Percentiles rank a stretch among this genome's conserved stretches.
Conservation (phyloP, 352 stramenopile genomes). For the Pythium monospermum region DNA sequence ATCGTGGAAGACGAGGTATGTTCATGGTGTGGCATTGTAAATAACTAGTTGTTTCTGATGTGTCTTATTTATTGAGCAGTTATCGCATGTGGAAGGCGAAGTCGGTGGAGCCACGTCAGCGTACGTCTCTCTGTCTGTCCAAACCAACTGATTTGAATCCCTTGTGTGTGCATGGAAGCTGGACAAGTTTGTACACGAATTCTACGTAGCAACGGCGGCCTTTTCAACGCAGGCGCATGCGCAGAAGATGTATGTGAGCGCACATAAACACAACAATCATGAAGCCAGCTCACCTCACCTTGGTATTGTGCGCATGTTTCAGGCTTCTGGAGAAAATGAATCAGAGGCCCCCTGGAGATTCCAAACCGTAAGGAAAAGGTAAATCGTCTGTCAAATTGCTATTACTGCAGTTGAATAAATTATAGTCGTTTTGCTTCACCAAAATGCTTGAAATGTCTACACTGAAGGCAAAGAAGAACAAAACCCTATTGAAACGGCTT, state of each 20-base stretch:
- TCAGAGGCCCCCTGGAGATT: no score
- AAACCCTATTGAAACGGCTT: no score
- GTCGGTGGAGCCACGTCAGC: background rate
- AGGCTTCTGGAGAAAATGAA: background rate
- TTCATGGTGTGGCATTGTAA: background rate
- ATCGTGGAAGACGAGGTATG: conserved; percentile 19
- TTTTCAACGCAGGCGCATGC: conserved; percentile 35
- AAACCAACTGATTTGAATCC: background rate
- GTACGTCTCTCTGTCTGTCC: background rate
- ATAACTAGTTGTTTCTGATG: background rate
- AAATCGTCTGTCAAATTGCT: background rate
- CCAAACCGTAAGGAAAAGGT: background rate
- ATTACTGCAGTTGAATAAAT: conserved; percentile 10
- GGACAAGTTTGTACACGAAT: conserved; percentile 53
- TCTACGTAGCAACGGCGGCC: conserved; percentile 48
- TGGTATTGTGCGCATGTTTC: no score
- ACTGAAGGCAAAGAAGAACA: background rate
- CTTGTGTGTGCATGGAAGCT: conserved; percentile 24
- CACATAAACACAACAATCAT: no score
- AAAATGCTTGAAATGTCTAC: background rate
- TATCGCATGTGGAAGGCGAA: conserved; percentile 24
- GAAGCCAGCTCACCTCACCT: no score
- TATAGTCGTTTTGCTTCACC: conserved; percentile 9
- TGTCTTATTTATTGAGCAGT: conserved; percentile 4
- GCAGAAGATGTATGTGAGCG: conserved; percentile 47